phyloP scores from a whole-genome alignment of 495 filamentous ascomycete genomes.

The Neurospora sp. region DNA sequence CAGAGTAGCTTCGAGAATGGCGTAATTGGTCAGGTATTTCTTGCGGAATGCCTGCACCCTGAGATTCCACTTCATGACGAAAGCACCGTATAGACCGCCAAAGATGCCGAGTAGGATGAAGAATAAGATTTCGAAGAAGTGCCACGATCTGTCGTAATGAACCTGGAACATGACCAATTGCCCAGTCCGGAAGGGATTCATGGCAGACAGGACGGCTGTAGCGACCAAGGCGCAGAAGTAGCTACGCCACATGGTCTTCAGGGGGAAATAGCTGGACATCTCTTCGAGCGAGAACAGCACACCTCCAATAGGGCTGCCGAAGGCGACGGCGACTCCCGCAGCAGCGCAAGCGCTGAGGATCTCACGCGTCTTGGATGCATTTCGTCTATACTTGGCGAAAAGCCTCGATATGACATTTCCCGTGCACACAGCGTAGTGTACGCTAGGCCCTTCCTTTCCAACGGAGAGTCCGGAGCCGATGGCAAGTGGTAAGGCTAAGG shows the following conservation, averaged over 20 bases:
- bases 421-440: constrained; percentile 95
- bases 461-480: constrained; percentile 94
- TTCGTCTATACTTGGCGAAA: constrained; percentile 86
- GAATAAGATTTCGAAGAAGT: constrained; percentile 93
- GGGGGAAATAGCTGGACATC: constrained; percentile 95
- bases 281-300: constrained; percentile 96
- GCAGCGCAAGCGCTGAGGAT: constrained; percentile 91
- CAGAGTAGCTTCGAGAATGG: constrained; percentile 78
- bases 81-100: constrained; percentile 89
- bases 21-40: constrained; percentile 78
- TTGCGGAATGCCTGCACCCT: constrained; percentile 87
- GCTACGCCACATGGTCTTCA: constrained; percentile 96
- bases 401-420: constrained; percentile 93
- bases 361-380: constrained; percentile 90
- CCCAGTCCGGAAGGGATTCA: constrained; percentile 98
- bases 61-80: constrained; percentile 98
- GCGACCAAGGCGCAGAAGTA: constrained; percentile 98
- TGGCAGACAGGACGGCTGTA: constrained; percentile 83
- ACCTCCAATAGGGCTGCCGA: constrained; percentile 93
- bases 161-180: constrained; percentile 99
- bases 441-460: constrained; percentile 95
- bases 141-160: constrained; percentile 90
- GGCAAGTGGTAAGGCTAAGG: constrained; percentile 77
- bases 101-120: constrained; percentile 88
- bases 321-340: constrained; percentile 91